These are phyloP conservation scores for Eucalyptus cloeziana DNA, from an alignment of 345 rosid species.

Conservation along the genomic window DNA sequence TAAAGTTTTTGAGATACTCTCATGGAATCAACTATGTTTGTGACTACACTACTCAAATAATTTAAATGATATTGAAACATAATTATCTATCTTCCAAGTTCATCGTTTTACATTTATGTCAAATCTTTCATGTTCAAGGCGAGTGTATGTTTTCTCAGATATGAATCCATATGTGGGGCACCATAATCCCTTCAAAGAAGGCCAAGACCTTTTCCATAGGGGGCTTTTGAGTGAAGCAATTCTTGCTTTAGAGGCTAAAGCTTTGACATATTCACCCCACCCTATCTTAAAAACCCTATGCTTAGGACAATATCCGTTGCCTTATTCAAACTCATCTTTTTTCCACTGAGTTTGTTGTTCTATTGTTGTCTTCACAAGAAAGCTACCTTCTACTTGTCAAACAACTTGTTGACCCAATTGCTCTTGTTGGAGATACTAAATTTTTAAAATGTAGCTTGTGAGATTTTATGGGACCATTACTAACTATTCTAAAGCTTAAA, in stretches of 20 bases:
- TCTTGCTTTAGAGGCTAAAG: slow-evolving; percentile 98
- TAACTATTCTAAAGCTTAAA: no score
- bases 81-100: no score
- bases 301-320: not conserved
- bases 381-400: not conserved
- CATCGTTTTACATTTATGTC: no score
- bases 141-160: slow-evolving; percentile 89
- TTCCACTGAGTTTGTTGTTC: not conserved
- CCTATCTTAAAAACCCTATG: no score
- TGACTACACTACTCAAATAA: not conserved
- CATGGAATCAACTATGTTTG: not conserved
- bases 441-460: no score
- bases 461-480: no score
- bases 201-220: slow-evolving; percentile 87
- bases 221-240: slow-evolving; percentile 99
- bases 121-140: slow-evolving; percentile 50
- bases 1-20: no score
- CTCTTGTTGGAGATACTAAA: no score
- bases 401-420: not conserved
- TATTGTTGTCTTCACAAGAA: not conserved
- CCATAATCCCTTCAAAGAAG: slow-evolving; percentile 91
- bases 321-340: not conserved
- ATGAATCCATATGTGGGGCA: slow-evolving; percentile 99
- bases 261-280: no score
- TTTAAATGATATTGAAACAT: not conserved